phyloP scores from a whole-genome alignment of 305 asterid species.

The Caryopteris hybrid region DNA sequence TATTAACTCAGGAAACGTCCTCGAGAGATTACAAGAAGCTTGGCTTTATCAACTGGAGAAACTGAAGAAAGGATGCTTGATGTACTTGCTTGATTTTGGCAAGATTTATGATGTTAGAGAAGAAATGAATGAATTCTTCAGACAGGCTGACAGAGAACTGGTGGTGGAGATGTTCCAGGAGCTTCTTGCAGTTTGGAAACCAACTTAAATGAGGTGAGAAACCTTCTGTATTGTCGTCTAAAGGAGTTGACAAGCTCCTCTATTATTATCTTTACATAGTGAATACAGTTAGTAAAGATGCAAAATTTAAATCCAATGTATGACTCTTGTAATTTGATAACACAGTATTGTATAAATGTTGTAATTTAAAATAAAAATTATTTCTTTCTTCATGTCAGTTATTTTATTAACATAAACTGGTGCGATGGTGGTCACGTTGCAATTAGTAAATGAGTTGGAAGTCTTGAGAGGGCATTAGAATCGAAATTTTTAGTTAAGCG shows the following conservation, averaged over 20 bases:
- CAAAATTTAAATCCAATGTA: background rate
- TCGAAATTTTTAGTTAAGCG: no score
- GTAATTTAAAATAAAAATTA: background rate
- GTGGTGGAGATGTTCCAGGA: conserved; percentile 93
- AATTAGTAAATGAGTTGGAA: no score
- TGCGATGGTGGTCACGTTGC: no score
- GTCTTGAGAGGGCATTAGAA: no score
- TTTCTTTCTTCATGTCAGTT: background rate
- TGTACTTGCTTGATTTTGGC: conserved; percentile 83
- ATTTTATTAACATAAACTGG: no score
- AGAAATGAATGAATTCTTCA: conserved; percentile 66
- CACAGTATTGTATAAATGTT: background rate
- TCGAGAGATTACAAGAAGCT: conserved; percentile 88
- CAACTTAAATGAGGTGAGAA: conserved; percentile 28
- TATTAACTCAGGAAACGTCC: conserved; percentile 78
- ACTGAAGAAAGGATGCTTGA: conserved; percentile 84
- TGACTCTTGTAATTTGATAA: background rate
- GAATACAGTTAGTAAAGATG: background rate
- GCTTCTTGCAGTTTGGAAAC: conserved; percentile 87
- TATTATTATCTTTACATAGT: background rate
- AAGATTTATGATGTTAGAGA: conserved; percentile 89
- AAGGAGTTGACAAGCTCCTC: background rate
- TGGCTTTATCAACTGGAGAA: conserved; percentile 83
- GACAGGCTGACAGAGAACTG: conserved; percentile 76
- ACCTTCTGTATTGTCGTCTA: background rate